Base-by-base conservation (phyloP, 2,329 filamentous ascomycete species). In the Colletotrichum sansevieriae region DNA sequence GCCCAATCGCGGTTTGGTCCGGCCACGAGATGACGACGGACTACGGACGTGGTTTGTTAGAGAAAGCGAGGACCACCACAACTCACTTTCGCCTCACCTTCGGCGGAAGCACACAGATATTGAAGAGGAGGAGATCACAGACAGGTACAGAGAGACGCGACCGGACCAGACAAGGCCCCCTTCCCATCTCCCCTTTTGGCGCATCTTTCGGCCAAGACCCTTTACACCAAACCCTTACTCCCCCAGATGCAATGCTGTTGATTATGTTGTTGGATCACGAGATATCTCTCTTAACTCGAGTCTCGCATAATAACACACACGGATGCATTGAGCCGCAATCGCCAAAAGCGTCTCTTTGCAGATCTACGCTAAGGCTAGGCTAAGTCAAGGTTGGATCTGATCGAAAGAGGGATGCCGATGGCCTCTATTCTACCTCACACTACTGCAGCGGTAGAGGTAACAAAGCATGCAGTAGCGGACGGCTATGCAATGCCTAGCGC, bases 11-110 rank as follows among this genome's bases (percentile, higher is more conserved):
- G 33, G 57, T 52, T 18, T 63, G 43, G 20, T 35, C 64, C 51
- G 51, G 56, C 59, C 20, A 63, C 51, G 51, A 67, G 64, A 67
- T 51, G 58, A 63, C 51, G 58, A 56, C 43, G 43, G 25, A 39
- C 18, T 39, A 1, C 25, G 22, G 0, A 18, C 15, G 8, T 29
- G 29, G 7, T 29, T 29, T 29, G 29, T 29, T 2, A 8, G 29
- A 29, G 8, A 35, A 35, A 33, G 49, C 10, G 49, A 35, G 18
- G 52, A 41, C 18, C 5, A 37, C 20, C 11, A 39, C 29, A n/a
- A 46, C 29, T 29, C 22, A 25, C 12, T 4, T 55, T 44, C 54
- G 37, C 25, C 56, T 59, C 43, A 44, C 29, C 18, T 47, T 59
- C 43, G 41, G 56, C 54, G 20, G 41, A 12, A 44, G 55, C 33